Conservation (phyloP, 2,329 filamentous ascomycete genomes). For the Aspergillus versicolor region DNA sequence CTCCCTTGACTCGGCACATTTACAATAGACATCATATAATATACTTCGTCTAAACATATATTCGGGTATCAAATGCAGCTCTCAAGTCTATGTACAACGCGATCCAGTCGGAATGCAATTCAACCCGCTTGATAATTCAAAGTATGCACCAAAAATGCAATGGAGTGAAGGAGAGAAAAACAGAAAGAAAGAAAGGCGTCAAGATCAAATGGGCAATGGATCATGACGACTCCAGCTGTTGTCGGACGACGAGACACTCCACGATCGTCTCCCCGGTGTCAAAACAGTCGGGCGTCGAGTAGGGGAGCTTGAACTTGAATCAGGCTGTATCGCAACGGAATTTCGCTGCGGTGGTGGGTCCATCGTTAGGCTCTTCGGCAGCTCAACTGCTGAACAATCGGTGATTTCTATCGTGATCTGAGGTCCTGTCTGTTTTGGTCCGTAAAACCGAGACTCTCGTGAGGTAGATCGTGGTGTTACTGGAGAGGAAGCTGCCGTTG, state of each 20-base stretch:
- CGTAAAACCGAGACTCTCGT: not conserved
- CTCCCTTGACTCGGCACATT: not conserved
- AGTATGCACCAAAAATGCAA: not conserved
- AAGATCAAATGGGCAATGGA: not conserved
- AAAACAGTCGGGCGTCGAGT: not conserved
- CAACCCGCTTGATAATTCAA: not conserved
- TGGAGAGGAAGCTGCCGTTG: not conserved
- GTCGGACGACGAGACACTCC: not conserved
- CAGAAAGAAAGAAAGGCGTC: no score
- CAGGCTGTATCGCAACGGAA: not conserved
- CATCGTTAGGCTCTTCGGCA: not conserved
- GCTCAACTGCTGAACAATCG: not conserved
- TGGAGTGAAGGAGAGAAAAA: not conserved
- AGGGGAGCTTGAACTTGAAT: not conserved
- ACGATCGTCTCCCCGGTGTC: not conserved
- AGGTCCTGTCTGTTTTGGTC: not conserved
- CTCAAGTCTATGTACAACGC: not conserved
- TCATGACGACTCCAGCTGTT: slow-evolving; percentile 4
- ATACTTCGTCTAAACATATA: not conserved
- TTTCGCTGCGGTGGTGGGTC: not conserved
- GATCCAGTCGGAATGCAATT: not conserved
- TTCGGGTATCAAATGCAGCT: not conserved
- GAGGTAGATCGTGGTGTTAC: not conserved
- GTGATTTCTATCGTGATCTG: slow-evolving; percentile 3
- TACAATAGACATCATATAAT: not conserved